Percentiles rank a stretch among this genome's conserved stretches.
Evolutionary conservation across 805 yeast species (phyloP).

Genomic region (Cyberlindnera maritima): DNA sequence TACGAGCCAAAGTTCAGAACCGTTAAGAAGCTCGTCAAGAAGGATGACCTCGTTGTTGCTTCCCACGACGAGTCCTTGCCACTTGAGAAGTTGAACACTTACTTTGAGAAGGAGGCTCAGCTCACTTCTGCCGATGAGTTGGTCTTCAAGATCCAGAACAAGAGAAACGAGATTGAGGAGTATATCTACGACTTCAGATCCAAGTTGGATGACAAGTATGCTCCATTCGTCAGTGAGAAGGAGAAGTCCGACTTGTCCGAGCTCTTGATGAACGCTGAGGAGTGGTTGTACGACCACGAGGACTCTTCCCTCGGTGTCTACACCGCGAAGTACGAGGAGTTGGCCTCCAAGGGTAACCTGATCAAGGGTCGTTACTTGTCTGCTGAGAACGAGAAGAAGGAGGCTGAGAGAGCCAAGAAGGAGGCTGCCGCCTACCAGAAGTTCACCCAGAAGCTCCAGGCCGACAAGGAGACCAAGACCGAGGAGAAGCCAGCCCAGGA

Average conservation of each 20-base stretch:
- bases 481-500: slow-evolving; percentile 26
- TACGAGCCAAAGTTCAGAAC: slow-evolving; percentile 84
- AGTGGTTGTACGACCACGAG: slow-evolving; percentile 98
- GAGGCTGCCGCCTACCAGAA: slow-evolving; percentile 69
- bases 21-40: slow-evolving; percentile 92
- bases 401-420: slow-evolving; percentile 79
- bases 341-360: slow-evolving; percentile 90
- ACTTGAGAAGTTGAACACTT: slow-evolving; percentile 50
- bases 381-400: slow-evolving; percentile 93
- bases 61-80: slow-evolving; percentile 63
- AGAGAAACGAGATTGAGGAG: slow-evolving; percentile 97
- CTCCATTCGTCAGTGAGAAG: slow-evolving; percentile 82
- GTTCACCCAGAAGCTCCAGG: slow-evolving; percentile 33
- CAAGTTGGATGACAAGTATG: slow-evolving; percentile 89
- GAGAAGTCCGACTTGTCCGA: slow-evolving; percentile 80
- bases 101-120: slow-evolving; percentile 80
- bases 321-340: slow-evolving; percentile 96
- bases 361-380: slow-evolving; percentile 93
- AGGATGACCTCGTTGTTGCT: slow-evolving; percentile 66
- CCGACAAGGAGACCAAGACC: slow-evolving; percentile 23
- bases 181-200: slow-evolving; percentile 97
- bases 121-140: slow-evolving; percentile 89
- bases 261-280: slow-evolving; percentile 84
- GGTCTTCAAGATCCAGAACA: slow-evolving; percentile 98
- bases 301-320: slow-evolving; percentile 95